Percentiles rank a stretch among this genome's conserved stretches.
Conservation (phyloP, 2,329 filamentous ascomycete genomes). For the Phyllosticta citribraziliensis region DNA sequence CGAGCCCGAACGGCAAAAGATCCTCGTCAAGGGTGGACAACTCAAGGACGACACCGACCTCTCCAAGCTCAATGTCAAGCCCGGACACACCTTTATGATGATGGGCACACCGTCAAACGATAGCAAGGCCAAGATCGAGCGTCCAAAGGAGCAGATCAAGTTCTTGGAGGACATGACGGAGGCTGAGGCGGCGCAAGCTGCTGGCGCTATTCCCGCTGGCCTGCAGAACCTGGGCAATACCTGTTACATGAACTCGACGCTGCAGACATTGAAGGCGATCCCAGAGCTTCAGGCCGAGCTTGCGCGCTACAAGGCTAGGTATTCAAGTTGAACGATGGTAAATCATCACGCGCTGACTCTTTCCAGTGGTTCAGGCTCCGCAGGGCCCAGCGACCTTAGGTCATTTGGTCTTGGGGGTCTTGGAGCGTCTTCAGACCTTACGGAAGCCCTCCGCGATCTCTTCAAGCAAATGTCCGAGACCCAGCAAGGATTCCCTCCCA, state of each 20-base stretch:
- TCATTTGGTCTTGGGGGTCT: slow-evolving; percentile 50
- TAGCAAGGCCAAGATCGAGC: slow-evolving; percentile 49
- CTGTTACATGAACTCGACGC: slow-evolving; percentile 93
- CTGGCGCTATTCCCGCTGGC: slow-evolving; percentile 78
- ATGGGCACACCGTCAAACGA: slow-evolving; percentile 77
- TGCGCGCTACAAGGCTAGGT: slow-evolving; percentile 46
- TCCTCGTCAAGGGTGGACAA: slow-evolving; percentile 86
- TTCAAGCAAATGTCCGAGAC: slow-evolving; percentile 87
- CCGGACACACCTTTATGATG: slow-evolving; percentile 86
- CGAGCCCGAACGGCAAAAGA: slow-evolving; percentile 92
- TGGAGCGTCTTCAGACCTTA: slow-evolving; percentile 58
- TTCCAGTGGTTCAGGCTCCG: slow-evolving; percentile 18
- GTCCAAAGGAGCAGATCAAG: slow-evolving; percentile 69
- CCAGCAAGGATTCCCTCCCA: slow-evolving; percentile 74
- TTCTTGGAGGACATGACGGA: slow-evolving; percentile 98
- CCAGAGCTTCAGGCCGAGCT: slow-evolving; percentile 84
- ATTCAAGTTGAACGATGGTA: slow-evolving; percentile 11
- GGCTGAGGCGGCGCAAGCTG: slow-evolving; percentile 73
- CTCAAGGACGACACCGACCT: slow-evolving; percentile 92
- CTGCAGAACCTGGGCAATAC: slow-evolving; percentile 92
- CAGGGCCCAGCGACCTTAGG: slow-evolving; percentile 25
- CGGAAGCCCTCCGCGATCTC: slow-evolving; percentile 65
- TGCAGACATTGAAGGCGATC: slow-evolving; percentile 82
- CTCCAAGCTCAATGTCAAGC: slow-evolving; percentile 72
- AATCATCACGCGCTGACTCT: background rate